Evolutionary conservation across 2,329 filamentous ascomycete species (phyloP), one percentile per base, ranked within the genome.

Genomic region (Thelonectria olida): DNA sequence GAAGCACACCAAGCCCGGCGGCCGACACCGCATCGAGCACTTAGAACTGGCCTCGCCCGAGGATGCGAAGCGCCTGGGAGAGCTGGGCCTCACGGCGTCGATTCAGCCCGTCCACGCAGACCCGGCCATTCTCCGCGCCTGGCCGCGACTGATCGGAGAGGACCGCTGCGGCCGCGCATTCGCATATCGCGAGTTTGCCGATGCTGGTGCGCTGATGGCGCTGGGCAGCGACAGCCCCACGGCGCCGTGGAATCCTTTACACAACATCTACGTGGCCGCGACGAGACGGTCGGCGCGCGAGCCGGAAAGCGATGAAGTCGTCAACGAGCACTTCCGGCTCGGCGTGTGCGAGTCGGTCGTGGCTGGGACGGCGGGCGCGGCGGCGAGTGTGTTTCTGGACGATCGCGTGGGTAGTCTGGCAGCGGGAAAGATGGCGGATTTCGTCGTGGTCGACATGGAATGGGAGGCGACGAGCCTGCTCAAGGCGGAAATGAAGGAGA

Each of bases 11-110:
- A 76, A 70, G 62, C 79, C 82, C 0, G 78, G 76, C 2, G 78
- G 81, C 10, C 79, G 88, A 5, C 87, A 88, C 55, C 81, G 87
- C 22, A 86, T 90, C 67, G 87, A 90, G 74, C 88, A 90, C 67
- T 75, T 90, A 7, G 88, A 90, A 72, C 79, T 89, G 27, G 80
- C 86, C 1, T 80, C 80, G 0, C 80, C 81, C 1, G 78, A 80
- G 58, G 87, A 89, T 66, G 87, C 84, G 1, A 78, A 75, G 17
- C 78, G 87, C 1, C 79, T 90, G 2, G 87, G 85, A 0, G 67
- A 75, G 20, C 75, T 87, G 1, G 85, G 86, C 47, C 85, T 90
- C 74, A 86, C 84, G 5, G 85, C 85, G 0, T 85, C 82, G 2
- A 79, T 87, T 28, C 84, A 87, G 64, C 82, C 85, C 0, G 84